Base-by-base conservation (phyloP, 192 early-diverging fungal genomes). In the Coemansia aciculifera region DNA sequence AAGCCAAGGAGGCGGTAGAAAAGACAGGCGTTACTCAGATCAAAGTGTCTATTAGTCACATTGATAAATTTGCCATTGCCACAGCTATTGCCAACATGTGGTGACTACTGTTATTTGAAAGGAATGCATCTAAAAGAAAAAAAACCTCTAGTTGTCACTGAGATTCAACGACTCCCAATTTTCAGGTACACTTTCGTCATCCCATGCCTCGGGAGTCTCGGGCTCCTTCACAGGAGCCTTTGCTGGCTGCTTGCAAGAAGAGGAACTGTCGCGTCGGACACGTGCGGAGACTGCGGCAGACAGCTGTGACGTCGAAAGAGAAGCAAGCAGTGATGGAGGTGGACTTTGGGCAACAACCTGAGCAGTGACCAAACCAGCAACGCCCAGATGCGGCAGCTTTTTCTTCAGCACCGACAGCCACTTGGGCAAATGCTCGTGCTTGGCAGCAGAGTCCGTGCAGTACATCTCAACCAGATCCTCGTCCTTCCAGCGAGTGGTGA, bases 11-110 rank as follows among this genome's bases (percentile, higher is more conserved):
- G 12, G 91, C 89, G 9, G 90, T 88, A 0, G 69, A 73, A 44
- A 85, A 87, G 71, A 89, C 91, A 27, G 93, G 92, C 7, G 87
- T 94, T 60, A 79, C 81, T 38, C 73, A 86, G 31, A 80, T 98
- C 59, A 94, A 92, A 76, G 92, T 98, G 23, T 93, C 93, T 19
- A 98, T 98, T 73, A 93, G 90, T 67, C 96, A 98, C 75, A 90
- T 90, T 63, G 96, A 94, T 59, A 84, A 86, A 15, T 97, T 94
- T 81, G 92, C 92, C 44, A 93, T 94, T 68, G 95, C 95, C 15
- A 90, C 95, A 69, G 95, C 95, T n/a, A 75, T 87, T 79, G 66
- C 91, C 64, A n/a, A 57, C 23, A 66, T 57, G 57, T 40, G 21
- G 36, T 24, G 5, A 15, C 29, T 29, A 23, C 19, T 17, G 13